A percentile compares a stretch with the other conserved stretches of the same genome.
These are phyloP conservation scores for Aureobasidium melanogenum DNA, from an alignment of 2,329 filamentous ascomycete species.

Conservation along the genomic window DNA sequence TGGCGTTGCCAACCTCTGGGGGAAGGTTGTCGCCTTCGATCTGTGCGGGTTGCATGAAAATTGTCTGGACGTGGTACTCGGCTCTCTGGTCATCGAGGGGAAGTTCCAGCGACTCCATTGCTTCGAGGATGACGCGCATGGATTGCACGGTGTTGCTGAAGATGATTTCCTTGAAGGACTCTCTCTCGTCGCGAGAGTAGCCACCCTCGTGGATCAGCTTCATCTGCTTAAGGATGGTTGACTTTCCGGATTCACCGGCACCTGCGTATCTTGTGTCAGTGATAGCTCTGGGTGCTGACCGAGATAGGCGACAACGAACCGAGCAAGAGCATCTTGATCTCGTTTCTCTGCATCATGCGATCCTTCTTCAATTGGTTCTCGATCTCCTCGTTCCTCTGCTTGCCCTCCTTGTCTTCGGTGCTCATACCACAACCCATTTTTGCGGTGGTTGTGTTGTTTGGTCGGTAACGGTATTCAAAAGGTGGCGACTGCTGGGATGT, in stretches of 20 bases:
- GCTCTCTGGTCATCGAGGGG: conserved; percentile 85
- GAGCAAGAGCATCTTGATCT: conserved; percentile 99
- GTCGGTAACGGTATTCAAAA: not conserved
- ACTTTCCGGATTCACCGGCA: conserved; percentile 97
- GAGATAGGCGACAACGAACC: conserved; percentile 50
- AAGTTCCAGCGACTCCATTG: conserved; percentile 62
- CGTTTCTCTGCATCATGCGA: conserved; percentile 97
- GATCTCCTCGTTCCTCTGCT: conserved; percentile 99
- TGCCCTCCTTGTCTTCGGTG: conserved; percentile 99
- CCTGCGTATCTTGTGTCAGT: conserved; percentile 41
- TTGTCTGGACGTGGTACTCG: conserved; percentile 96
- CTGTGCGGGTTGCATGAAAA: conserved; percentile 96
- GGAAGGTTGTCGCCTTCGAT: conserved; percentile 91
- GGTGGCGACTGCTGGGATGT: not conserved
- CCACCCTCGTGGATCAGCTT: conserved; percentile 99
- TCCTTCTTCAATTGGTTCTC: conserved; percentile 98
- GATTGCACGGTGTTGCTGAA: conserved; percentile 64
- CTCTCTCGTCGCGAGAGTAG: conserved; percentile 81
- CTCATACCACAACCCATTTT: conserved; percentile 99
- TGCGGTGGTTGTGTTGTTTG: conserved; percentile 32
- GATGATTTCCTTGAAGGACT: conserved; percentile 64
- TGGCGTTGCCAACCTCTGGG: conserved; percentile 88
- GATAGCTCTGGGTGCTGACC: not conserved
- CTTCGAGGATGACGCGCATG: conserved; percentile 62
- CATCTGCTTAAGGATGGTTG: conserved; percentile 93